Base-by-base conservation (phyloP, 2,329 filamentous ascomycete species). In the Neurospora sp. region DNA sequence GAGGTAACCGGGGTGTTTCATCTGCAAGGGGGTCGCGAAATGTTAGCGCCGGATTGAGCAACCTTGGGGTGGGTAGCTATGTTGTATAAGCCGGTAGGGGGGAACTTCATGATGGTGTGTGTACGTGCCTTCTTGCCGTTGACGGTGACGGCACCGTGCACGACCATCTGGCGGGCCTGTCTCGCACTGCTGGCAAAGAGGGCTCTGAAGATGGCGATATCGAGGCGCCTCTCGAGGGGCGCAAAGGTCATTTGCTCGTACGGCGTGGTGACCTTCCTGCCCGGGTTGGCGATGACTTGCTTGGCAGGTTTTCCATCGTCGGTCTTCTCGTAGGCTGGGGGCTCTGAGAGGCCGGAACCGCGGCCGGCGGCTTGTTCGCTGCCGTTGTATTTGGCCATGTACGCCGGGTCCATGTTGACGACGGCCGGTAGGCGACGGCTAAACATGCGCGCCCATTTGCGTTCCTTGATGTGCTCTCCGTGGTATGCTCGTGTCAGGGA, bases 241-340 rank as follows among this genome's bases (percentile, higher is more conserved):
- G 92, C 92, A 82, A 92, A 99, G 2, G 91, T 90, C 95, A 98
- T 98, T 78, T 95, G 90, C 90, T 97, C 96, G 78, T 97, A 98
- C 8, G 96, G 96, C 39, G 91, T 96, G 77, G 84, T 84, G 1
- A 62, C 52, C 52, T 62, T 62, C 43, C 81, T 72, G 46, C 75
- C 67, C 57, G 79, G 77, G n/a, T 79, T 78, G 68, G 77, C 73
- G 52, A 77, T 76, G 62, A 81, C 46, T 78, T 76, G 46, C 80
- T 71, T 69, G 79, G 74, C 69, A 67, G 66, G 23, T 66, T 66
- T 19, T 70, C 62, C 15, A 41, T 71, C 74, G 74, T 72, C 73
- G 66, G 69, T 67, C 38, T 33, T 67, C 17, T 8, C 62, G 52
- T 74, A 68, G 38, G 70, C 71, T 65, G 75, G 76, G 8, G 71